Conservation (phyloP, 208 protist genomes). For the Leishmania turanica region DNA sequence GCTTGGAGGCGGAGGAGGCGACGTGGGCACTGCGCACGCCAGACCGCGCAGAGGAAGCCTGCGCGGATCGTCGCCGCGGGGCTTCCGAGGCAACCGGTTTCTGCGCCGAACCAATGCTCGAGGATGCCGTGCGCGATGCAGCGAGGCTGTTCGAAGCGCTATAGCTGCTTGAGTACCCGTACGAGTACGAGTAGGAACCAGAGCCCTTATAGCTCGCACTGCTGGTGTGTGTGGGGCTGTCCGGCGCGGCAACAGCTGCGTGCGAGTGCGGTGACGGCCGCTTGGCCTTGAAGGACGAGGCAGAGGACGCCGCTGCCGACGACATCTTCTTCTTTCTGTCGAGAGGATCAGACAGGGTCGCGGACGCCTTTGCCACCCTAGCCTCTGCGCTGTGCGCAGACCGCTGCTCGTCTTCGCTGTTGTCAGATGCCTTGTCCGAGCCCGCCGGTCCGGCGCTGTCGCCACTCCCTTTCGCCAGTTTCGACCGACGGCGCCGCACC, state of each 20-base stretch:
- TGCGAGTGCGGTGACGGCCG: neutral
- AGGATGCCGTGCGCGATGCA: neutral
- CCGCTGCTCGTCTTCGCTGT: neutral
- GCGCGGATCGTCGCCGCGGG: neutral
- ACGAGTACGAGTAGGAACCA: constrained; percentile 29
- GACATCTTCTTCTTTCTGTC: neutral
- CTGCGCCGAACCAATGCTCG: neutral
- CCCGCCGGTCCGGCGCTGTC: neutral
- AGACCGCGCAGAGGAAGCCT: constrained; percentile 3
- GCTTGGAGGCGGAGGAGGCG: neutral
- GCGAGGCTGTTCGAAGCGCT: neutral
- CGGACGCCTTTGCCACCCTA: neutral
- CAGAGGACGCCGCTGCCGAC: neutral
- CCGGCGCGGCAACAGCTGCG: neutral
- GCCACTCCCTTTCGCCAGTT: neutral
- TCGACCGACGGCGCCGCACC: neutral
- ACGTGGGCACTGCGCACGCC: neutral
- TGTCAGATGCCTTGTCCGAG: neutral
- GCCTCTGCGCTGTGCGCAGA: neutral
- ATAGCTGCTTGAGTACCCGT: constrained; percentile 21
- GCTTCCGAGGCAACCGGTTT: neutral
- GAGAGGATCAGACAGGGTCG: neutral
- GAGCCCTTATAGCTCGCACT: constrained; percentile 20
- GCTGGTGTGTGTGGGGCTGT: neutral
- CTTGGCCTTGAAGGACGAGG: neutral